Base-by-base conservation (phyloP, 2,329 filamentous ascomycete genomes). In the Curvularia eragrostidis region DNA sequence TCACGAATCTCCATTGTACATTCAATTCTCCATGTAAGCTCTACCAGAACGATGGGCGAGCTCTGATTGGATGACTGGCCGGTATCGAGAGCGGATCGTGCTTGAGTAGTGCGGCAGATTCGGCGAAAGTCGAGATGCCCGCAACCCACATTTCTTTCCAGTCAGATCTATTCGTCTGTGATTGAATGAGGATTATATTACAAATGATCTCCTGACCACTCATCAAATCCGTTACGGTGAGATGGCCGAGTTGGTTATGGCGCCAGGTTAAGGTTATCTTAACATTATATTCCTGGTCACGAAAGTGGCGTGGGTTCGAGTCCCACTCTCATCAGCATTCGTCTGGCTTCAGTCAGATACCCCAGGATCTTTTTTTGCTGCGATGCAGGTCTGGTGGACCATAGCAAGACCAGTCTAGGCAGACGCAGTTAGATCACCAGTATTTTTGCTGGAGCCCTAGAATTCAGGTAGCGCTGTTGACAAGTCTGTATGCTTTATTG, bases 281-380 rank as follows among this genome's bases (percentile, higher is more conserved):
- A 72, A 63, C 65, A 70, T 43, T 48, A 65, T 60, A 62, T 71
- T 75, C 73, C 73, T 75, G 71, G 72, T 75, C 71, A 73, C 70
- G 73, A 74, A 75, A 75, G 69, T 74, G 71, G 73, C 74, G 60
- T 56, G 60, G 58, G 60, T 63, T 63, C 60, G 58, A 63, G 60
- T 63, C 74, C 67, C 74, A 74, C 71, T 75, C 73, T 75, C 69
- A 73, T 76, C 73, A 75, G 54, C 57, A 73, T 71, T 72, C 66
- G 62, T 71, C 61, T 63, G 56, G n/a, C 52, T 42, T 54, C 26
- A 48, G 47, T 48, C 54, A 58, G 55, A 58, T 65, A 58, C 21
- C 30, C 65, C 63, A 66, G 67, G 67, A 49, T 60, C 43, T 56
- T 61, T 66, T 71, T 67, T 58, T 48, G 4, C 8, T 1, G 26